phyloP scores from a whole-genome alignment of 192 early-diverging fungal species.

The Linnemannia exigua region DNA sequence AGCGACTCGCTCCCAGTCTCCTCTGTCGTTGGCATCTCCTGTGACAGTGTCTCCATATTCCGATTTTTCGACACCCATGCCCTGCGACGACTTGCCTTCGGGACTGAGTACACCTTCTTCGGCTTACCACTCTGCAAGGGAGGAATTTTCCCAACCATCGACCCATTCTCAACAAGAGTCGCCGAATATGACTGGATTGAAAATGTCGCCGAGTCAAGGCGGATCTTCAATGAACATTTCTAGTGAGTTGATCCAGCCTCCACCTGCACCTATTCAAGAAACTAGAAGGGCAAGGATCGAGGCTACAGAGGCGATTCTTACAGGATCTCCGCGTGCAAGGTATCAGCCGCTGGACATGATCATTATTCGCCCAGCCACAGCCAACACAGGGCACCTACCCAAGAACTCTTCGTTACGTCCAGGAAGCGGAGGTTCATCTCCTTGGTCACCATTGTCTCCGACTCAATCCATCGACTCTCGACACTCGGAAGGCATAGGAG shows the following conservation, averaged over 20 bases:
- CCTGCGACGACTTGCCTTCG: neutral
- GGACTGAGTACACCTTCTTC: neutral
- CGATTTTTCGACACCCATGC: neutral
- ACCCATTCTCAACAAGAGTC: neutral
- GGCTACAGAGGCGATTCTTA: neutral
- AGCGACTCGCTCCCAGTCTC: neutral
- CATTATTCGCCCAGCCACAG: slow-evolving; percentile 20
- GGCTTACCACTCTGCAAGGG: slow-evolving; percentile 15
- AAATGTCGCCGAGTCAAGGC: neutral
- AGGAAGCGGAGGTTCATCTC: neutral
- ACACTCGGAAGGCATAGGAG: neutral
- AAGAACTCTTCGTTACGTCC: neutral
- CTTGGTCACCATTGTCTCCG: slow-evolving; percentile 12
- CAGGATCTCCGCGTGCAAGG: neutral
- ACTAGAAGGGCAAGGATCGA: neutral
- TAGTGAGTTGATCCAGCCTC: neutral
- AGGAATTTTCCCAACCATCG: slow-evolving; percentile 8
- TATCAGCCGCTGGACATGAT: slow-evolving; percentile 32
- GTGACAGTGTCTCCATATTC: neutral
- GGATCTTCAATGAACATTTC: neutral
- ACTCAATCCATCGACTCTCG: neutral
- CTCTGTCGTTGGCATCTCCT: neutral
- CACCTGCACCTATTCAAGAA: neutral
- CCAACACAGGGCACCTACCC: neutral
- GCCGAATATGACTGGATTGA: neutral